Evolutionary conservation across 176 grass and related monocot species (phyloP), one percentile per base, ranked within the genome.

Genomic region (Chloris gayana): DNA sequence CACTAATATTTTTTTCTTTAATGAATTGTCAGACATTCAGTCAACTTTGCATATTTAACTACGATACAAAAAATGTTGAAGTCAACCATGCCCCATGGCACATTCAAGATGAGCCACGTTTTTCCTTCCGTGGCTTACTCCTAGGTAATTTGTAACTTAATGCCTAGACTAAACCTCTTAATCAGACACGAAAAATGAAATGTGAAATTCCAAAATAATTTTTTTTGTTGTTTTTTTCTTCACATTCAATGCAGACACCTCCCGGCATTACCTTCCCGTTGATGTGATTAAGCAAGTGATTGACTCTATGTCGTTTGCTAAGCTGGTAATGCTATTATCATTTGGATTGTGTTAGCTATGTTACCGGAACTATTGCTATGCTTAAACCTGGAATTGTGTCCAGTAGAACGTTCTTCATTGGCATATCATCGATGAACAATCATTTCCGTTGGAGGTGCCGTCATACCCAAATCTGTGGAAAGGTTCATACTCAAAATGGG

Each of bases 341-440:
- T 31, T 22, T 38, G 12, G 37, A 42, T 50, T 8, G 1, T 69
- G 42, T 77, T 51, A 51, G 57, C 88, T 87, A 57, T 75, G 33
- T 70, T 70, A 57, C 37, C 6, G 49, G 47, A 80, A 65, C 27
- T 77, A 34, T 84, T 32, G 58, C 62, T 86, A 46, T 91, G 44
- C 86, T 95, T 58, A 98, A 73, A 79, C 64, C 69, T 81, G 25
- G 34, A 67, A 66, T 87, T 88, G 21, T 86, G 83, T 93, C 88
- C 92, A 95, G 90, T 98, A 98, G 95, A 98, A 95, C 71, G 92
- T 98, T 91, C 92, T 95, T 87, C 95, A 98, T 81, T 98, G 95
- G 95, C 95, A 98, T 89, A 95, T 98, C 77, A 91, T 98, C 87
- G 92, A 98, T 45, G 88, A 93, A 50, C 65, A 98, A 87, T 92